Base-by-base conservation (phyloP, 2,329 filamentous ascomycete genomes). In the Dactylellina cionopaga region DNA sequence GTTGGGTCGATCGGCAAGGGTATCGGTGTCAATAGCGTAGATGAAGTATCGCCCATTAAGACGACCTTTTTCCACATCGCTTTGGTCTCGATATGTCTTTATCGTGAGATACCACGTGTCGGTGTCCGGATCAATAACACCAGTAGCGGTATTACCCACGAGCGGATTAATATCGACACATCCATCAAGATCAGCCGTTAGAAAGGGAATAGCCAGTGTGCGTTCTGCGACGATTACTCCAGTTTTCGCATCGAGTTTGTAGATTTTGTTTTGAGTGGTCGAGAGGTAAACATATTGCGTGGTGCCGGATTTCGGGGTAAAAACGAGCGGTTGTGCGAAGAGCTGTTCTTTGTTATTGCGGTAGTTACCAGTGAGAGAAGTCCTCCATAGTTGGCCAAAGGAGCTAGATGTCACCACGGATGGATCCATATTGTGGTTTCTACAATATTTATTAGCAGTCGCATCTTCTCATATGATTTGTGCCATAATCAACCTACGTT, bases 371-470 rank as follows among this genome's bases (percentile, higher is more conserved):
- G 85, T 84, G 1, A 88, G 80, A 0, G 76, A 49, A 0, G 83
- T 84, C 75, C 81, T 83, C 80, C 86, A 88, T 5, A 87, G 78
- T 68, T 86, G 83, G 17, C 83, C 84, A 74, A 88, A 88, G 54
- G 85, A 81, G 1, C 83, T 78, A 60, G 84, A 85, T 41, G 81
- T 82, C 1, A 89, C 85, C 7, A 88, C 80, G 13, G 83, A 81
- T 0, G 87, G 87, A 76, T 88, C 85, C 83, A 89, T 85, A 78
- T 88, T 88, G 77, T 89, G 86, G 76, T 86, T 88, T 37, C 68
- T 72, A 65, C 5, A 25, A 13, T 19, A 19, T 78, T 80, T 46
- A 4, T 64, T 35, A 65, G 60, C 54, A 59, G 9, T 7, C 11
- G 43, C 27, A 37, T 41, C 19, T 41, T 10, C 29, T 25, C 22